Percentiles rank a stretch among this genome's conserved stretches.
Conservation (phyloP, 805 yeast genomes). For the Grigorovia transvaalensis region DNA sequence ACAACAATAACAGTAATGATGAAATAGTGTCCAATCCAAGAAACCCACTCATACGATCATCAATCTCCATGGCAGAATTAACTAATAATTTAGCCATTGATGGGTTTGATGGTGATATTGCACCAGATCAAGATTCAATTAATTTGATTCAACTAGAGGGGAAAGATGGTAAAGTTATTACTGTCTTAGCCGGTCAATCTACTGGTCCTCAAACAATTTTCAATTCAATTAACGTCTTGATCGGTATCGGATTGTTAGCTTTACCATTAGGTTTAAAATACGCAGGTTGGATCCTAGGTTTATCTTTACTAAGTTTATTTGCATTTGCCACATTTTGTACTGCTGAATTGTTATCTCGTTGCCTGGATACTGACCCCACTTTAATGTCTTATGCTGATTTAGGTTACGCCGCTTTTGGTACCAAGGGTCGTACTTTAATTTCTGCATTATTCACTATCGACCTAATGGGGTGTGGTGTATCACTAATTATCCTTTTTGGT, state of each 20-base stretch:
- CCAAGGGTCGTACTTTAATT: slow-evolving; percentile 60
- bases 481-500: slow-evolving; percentile 71
- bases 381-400: slow-evolving; percentile 82
- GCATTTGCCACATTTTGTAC: slow-evolving; percentile 67
- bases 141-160: slow-evolving; percentile 57
- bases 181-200: slow-evolving; percentile 72
- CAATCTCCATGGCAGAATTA: slow-evolving; percentile 37
- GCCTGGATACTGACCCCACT: slow-evolving; percentile 73
- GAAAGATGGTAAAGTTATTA: slow-evolving; percentile 55
- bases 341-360: slow-evolving; percentile 60
- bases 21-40: neutral
- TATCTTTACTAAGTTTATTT: slow-evolving; percentile 45
- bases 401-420: slow-evolving; percentile 78
- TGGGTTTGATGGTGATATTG: slow-evolving; percentile 18
- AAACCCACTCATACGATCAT: slow-evolving; percentile 25
- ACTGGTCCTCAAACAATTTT: slow-evolving; percentile 69
- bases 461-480: slow-evolving; percentile 70
- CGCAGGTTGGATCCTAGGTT: slow-evolving; percentile 65
- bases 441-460: slow-evolving; percentile 69
- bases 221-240: slow-evolving; percentile 65
- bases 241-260: slow-evolving; percentile 68
- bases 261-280: slow-evolving; percentile 58
- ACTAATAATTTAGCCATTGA: slow-evolving; percentile 32
- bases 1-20: neutral
- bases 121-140: slow-evolving; percentile 40